Base-by-base conservation (phyloP, 176 grass and related monocot species). In the Puya raimondii region DNA sequence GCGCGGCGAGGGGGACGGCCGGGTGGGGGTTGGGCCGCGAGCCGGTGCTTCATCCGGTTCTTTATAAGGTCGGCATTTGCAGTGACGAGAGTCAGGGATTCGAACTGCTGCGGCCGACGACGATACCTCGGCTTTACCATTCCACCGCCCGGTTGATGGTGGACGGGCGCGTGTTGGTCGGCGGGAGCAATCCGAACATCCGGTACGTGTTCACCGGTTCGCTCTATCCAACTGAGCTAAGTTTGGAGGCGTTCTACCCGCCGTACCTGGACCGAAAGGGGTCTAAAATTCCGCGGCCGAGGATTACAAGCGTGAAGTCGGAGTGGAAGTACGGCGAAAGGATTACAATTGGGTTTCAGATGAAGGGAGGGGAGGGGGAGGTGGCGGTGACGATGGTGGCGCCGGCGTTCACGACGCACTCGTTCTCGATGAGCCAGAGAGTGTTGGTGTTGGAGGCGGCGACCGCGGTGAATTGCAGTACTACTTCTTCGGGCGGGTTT, bases 401-500 rank as follows among this genome's bases (percentile, higher is more conserved):
- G 15, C 81, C 81, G n/a, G 61, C 70, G 11, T 84, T 84, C 58
- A 59, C 75, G 2, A 84, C 81, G 27, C 81, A 79, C 77, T 84
- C 81, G 20, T 73, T 74, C 59, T 79, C 81, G 9, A 84, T 79
- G 81, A 79, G 29, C 72, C 81, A 84, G 70, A 73, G 75, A 67
- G 48, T 74, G 64, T 27, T 84, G 64, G 70, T 73, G 70, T 63
- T 84, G 3, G 61, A 63, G 4, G 22, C 51, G 14, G 12, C 50
- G 18, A 42, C 56, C 2, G 68, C 52, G 50, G 3, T 52, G 64
- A 64, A 72, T 50, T 66, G 25, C 9, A 17, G 59, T 23, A 17
- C 49, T 23, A 5, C 11, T 14, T 53, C n/a, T 7, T 26, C 11
- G 12, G 72, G 17, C 7, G 15, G 67, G 16, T 15, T 21, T 29